Conservation (phyloP, 805 yeast genomes). For the Hyphopichia homilentoma region DNA sequence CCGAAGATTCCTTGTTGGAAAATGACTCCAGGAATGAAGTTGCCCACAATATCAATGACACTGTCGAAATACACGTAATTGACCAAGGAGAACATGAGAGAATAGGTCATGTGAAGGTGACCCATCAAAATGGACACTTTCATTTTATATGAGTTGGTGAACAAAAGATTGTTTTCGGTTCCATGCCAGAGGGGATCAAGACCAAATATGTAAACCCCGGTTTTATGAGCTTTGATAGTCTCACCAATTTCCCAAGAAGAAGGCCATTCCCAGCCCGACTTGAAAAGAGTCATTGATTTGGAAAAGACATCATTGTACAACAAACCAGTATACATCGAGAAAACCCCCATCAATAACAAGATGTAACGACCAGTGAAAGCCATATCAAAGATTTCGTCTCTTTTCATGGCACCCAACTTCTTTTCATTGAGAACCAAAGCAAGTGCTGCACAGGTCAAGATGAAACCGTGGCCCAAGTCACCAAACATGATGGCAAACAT, state of each 20-base stretch:
- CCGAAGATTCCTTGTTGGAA: constrained; percentile 79
- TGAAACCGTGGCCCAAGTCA: constrained; percentile 75
- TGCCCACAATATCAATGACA: constrained; percentile 63
- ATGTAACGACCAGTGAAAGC: constrained; percentile 71
- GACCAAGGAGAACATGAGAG: constrained; percentile 63
- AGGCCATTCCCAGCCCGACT: constrained; percentile 70
- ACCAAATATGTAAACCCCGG: constrained; percentile 65
- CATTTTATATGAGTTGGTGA: constrained; percentile 75
- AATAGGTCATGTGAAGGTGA: constrained; percentile 69
- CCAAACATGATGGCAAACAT: constrained; percentile 86
- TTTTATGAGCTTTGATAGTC: constrained; percentile 58
- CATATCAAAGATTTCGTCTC: constrained; percentile 77
- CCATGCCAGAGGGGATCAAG: constrained; percentile 78
- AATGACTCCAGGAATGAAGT: constrained; percentile 67
- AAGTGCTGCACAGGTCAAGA: constrained; percentile 54
- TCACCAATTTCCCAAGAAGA: constrained; percentile 58
- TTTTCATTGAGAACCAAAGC: constrained; percentile 54
- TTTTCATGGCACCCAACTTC: constrained; percentile 46
- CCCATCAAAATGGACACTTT: constrained; percentile 75
- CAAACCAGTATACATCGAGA: constrained; percentile 73
- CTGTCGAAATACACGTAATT: constrained; percentile 57
- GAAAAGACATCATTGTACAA: constrained; percentile 72
- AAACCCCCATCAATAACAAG: constrained; percentile 63
- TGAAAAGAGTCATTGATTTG: constrained; percentile 62
- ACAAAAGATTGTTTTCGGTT: constrained; percentile 65